Percentiles rank a stretch among this genome's conserved stretches.
phyloP scores from a whole-genome alignment of 2,329 filamentous ascomycete genomes.

The Orbilia quercus region DNA sequence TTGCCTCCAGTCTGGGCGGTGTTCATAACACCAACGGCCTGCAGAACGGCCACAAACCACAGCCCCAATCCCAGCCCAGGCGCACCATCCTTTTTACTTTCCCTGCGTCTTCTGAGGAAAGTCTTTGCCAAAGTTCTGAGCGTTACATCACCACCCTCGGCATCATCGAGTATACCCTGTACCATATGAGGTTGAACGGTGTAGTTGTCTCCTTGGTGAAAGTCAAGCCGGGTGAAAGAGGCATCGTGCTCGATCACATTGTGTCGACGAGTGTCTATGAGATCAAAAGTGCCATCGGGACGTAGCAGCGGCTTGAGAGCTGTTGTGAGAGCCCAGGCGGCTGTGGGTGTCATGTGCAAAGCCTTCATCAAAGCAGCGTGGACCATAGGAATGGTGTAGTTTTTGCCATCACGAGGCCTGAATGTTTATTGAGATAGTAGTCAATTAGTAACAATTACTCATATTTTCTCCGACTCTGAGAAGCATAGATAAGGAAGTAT shows the following conservation, averaged over 20 bases:
- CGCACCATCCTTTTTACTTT: slow-evolving; percentile 59
- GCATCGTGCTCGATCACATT: slow-evolving; percentile 62
- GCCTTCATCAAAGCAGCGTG: slow-evolving; percentile 60
- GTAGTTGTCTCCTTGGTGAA: slow-evolving; percentile 62
- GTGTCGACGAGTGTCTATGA: slow-evolving; percentile 61
- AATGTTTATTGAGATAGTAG: too few species aligned
- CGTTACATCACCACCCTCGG: slow-evolving; percentile 61
- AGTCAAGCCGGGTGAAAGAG: slow-evolving; percentile 62
- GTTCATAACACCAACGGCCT: slow-evolving; percentile 60
- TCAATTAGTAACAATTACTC: background rate
- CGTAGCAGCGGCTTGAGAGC: slow-evolving; percentile 57
- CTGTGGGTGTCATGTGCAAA: slow-evolving; percentile 58
- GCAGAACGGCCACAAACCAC: slow-evolving; percentile 61
- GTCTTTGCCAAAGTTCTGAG: slow-evolving; percentile 60
- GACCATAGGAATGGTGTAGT: slow-evolving; percentile 61
- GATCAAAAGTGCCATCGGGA: slow-evolving; percentile 61
- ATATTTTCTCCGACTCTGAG: background rate
- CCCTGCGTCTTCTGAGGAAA: slow-evolving; percentile 60
- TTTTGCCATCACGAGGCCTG: slow-evolving; percentile 62
- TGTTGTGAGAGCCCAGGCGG: slow-evolving; percentile 59
- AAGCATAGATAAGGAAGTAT: slow-evolving; percentile 15
- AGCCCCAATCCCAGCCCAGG: slow-evolving; percentile 59
- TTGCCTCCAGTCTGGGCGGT: slow-evolving; percentile 59
- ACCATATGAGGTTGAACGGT: slow-evolving; percentile 61
- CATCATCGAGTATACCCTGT: slow-evolving; percentile 61